phyloP scores from a whole-genome alignment of 805 yeast genomes.

The Kuraishia molischiana region DNA sequence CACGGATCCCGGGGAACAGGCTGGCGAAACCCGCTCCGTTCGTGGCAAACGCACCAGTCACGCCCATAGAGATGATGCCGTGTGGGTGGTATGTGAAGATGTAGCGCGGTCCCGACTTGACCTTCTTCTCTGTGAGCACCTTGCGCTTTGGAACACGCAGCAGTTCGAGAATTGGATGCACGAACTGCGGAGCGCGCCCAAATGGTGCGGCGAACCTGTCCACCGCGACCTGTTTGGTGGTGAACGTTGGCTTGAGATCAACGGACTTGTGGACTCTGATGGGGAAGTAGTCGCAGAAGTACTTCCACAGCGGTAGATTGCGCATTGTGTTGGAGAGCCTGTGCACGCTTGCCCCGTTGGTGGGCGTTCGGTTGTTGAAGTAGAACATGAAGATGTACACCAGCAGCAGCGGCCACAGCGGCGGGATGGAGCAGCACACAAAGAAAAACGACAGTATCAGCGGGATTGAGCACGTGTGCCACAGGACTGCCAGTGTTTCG shows the following conservation, averaged over 20 bases:
- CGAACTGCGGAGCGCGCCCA: constrained; percentile 1
- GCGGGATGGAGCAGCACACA: constrained; percentile 44
- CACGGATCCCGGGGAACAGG: constrained; percentile 75
- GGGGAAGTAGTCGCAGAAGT: constrained; percentile 76
- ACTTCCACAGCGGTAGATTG: constrained; percentile 50
- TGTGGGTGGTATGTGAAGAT: constrained; percentile 95
- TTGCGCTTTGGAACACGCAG: background rate
- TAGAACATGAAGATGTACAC: constrained; percentile 57
- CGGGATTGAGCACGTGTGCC: constrained; percentile 71
- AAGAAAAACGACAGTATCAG: constrained; percentile 44
- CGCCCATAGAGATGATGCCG: constrained; percentile 90
- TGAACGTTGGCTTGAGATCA: constrained; percentile 67
- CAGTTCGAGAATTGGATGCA: background rate
- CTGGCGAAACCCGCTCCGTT: constrained; percentile 66
- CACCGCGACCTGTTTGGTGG: constrained; percentile 15
- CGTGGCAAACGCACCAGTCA: constrained; percentile 74
- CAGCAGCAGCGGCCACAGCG: constrained; percentile 57
- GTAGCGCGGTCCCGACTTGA: constrained; percentile 59
- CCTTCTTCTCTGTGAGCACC: constrained; percentile 11
- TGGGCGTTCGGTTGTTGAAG: constrained; percentile 53
- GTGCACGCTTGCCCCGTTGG: constrained; percentile 58
- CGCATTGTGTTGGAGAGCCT: constrained; percentile 51
- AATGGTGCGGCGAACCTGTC: constrained; percentile 5
- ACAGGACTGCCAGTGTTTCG: constrained; percentile 58
- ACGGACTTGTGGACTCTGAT: constrained; percentile 56